Percentiles rank a stretch among this genome's conserved stretches.
Evolutionary conservation across 108 stramenopile genomes (phyloP).

Genomic region (Craspedostauros australis): DNA sequence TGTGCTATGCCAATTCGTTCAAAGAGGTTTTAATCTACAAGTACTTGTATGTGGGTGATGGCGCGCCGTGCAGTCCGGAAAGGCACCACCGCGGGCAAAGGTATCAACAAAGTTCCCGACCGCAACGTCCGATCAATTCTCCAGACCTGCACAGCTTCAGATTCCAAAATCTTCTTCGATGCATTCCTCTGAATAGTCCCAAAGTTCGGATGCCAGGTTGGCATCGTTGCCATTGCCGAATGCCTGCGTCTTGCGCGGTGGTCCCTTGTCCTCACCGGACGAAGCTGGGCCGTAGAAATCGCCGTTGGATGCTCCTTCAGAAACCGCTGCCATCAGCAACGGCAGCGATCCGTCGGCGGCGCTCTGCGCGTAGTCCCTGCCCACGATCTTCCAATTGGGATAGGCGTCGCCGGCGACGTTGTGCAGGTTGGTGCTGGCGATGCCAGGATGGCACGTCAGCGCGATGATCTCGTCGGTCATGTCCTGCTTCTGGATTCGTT

Average conservation of each 20-base stretch:
- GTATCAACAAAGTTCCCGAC: background rate
- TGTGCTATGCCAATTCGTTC: too few relatives aligned
- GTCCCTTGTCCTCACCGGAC: background rate
- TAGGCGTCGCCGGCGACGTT: background rate
- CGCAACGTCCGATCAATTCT: background rate
- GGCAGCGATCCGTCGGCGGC: conserved; percentile 1
- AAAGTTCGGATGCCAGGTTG: background rate
- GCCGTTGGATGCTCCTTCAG: background rate
- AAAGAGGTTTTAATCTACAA: too few relatives aligned
- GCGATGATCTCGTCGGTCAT: background rate
- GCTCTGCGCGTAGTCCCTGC: background rate
- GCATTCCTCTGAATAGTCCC: background rate
- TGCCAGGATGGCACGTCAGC: conserved; percentile 1
- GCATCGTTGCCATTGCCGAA: background rate
- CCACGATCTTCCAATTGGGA: background rate
- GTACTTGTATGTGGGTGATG: too few relatives aligned
- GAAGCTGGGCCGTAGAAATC: background rate
- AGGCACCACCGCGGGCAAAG: background rate
- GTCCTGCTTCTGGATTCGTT: background rate
- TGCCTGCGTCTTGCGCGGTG: background rate
- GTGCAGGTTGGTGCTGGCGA: background rate
- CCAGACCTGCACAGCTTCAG: background rate
- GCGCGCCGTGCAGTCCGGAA: too few relatives aligned
- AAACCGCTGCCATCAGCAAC: background rate
- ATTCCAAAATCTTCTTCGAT: background rate